These are phyloP conservation scores for thale cress (Arabidopsis thaliana) DNA, from an alignment of 345 rosid species.

Conservation along the genomic window TAIR10.1 NC_003076.8:2255001-2255500, in stretches of 20 bases:
- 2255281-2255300: constrained; percentile 16
- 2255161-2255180: background rate
- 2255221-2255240: background rate
- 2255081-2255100: constrained; percentile 22
- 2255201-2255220: background rate
- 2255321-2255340: constrained; percentile 23
- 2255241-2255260: constrained; percentile 16
- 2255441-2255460: background rate
- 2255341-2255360: constrained; percentile 22
- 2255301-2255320: constrained; percentile 16
- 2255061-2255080: constrained; percentile 22
- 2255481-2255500: too few species aligned
- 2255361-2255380: constrained; percentile 30
- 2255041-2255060: constrained; percentile 33
- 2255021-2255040: constrained; percentile 7
- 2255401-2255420: background rate
- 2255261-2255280: constrained; percentile 24
- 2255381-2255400: constrained; percentile 3
- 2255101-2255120: constrained; percentile 12
- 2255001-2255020: constrained; percentile 4
- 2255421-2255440: background rate
- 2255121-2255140: constrained; percentile 21
- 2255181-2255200: background rate
- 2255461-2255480: background rate
- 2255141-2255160: constrained; percentile 30